These are phyloP conservation scores for Aspergillus jensenii DNA, from an alignment of 2,329 filamentous ascomycete genomes.

Conservation along the genomic window DNA sequence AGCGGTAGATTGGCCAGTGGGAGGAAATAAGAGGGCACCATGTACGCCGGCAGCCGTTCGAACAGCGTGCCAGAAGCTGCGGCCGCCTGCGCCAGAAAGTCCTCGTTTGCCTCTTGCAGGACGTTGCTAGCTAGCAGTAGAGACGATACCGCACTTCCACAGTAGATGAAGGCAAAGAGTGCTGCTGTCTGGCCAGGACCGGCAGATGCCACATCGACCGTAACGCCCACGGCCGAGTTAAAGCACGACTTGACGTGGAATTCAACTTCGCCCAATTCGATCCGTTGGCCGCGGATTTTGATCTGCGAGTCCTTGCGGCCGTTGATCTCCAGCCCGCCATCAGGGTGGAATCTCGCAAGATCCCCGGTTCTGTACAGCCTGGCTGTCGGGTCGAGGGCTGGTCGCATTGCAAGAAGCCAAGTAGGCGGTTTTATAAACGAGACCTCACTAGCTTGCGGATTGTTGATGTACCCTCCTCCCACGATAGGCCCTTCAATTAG, in stretches of 20 bases:
- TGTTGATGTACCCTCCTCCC: slow-evolving; percentile 38
- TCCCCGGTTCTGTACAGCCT: not conserved
- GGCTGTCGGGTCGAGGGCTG: not conserved
- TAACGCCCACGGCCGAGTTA: not conserved
- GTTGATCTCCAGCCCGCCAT: not conserved
- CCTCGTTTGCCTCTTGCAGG: no score
- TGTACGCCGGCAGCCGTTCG: no score
- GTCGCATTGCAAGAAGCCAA: not conserved
- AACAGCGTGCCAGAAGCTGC: no score
- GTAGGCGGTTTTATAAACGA: not conserved
- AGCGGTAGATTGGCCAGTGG: no score
- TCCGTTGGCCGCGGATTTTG: not conserved
- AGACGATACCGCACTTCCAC: no score
- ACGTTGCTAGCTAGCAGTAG: no score
- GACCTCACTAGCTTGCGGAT: not conserved
- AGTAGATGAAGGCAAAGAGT: no score
- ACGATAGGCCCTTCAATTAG: slow-evolving; percentile 7
- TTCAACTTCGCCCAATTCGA: not conserved
- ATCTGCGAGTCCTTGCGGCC: not conserved
- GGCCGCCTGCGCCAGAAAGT: no score
- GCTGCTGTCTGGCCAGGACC: no score
- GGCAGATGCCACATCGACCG: not conserved
- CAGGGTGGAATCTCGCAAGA: not conserved
- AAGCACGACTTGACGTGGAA: not conserved
- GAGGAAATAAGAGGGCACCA: no score